phyloP scores from a whole-genome alignment of 1,284 basidiomycete species.

The Malassezia sp. region DNA sequence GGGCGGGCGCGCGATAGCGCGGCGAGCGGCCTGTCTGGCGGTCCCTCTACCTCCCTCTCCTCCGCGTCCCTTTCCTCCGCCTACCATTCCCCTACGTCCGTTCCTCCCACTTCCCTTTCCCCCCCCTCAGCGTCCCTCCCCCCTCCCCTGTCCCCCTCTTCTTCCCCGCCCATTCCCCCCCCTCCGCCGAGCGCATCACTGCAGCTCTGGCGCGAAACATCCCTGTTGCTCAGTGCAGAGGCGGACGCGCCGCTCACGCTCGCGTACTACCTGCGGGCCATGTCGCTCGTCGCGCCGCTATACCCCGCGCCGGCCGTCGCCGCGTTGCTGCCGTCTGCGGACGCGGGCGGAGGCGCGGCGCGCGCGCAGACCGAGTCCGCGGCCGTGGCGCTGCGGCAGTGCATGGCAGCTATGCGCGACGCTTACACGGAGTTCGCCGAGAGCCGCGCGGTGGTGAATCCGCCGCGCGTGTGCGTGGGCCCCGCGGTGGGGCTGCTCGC shows the following conservation, averaged over 20 bases:
- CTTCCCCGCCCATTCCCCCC: too few species aligned
- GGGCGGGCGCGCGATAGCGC: too few species aligned
- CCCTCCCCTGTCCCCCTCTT: too few species aligned
- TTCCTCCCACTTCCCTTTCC: too few species aligned
- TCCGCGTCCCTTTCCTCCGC: too few species aligned
- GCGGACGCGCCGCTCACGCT: not conserved
- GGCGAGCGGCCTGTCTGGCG: too few species aligned
- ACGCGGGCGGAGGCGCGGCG: not conserved
- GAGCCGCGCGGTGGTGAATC: not conserved
- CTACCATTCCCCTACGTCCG: too few species aligned
- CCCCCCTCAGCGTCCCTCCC: too few species aligned
- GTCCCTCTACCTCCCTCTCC: too few species aligned
- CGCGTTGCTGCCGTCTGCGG: not conserved
- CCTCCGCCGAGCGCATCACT: not conserved
- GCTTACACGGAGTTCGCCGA: too few species aligned
- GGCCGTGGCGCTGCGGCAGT: not conserved
- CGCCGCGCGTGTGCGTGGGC: not conserved
- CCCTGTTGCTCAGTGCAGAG: constrained; percentile 3
- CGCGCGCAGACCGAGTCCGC: not conserved
- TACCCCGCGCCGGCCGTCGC: constrained; percentile 12
- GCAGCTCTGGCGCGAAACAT: constrained; percentile 6
- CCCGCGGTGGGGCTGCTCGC: not conserved
- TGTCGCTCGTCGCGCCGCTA: constrained; percentile 3
- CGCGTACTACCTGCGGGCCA: constrained; percentile 8
- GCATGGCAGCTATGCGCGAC: constrained; percentile 4